Evolutionary conservation across 73 alveolate species (phyloP), one percentile per base, ranked within the genome.

Genomic region (Paramecium caudatum): DNA sequence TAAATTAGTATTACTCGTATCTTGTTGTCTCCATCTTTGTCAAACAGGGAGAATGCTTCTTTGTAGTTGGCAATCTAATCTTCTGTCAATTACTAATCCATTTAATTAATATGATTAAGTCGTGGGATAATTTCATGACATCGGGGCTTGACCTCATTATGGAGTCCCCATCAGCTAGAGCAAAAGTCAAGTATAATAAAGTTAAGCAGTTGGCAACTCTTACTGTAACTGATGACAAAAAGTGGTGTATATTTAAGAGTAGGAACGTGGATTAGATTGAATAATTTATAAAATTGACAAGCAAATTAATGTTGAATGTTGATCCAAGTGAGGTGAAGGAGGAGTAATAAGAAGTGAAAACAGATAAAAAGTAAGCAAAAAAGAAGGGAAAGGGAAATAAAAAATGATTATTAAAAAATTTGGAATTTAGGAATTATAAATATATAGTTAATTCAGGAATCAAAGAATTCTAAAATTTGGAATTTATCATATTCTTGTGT

Each of bases 31-130:
- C 98, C 97, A 91, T 96, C 99, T 82, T 95, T 93, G 91, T 97
- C 99, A 93, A 97, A 97, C 25, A 97, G 94, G 27, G 97, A 93
- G 90, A 97, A 97, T 3, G 98, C 98, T 82, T 97, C 99, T 83
- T 92, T 96, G 33, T 94, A 86, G 74, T 97, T 98, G 32, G 95
- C 98, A 43, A 92, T 93, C 91, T 97, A 94, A 27, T 96, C 98
- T 63, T 95, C 96, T n/a, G 98, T 93, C 30, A 70, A 70, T 70
- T 43, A 36, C 30, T 70, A 37, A 23, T 39, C 63, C 87, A 39
- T 39, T 36, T 33, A 70, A 33, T 70, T 39, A 25, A 25, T 19
- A 70, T 70, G 61, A 16, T 70, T 19, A 70, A 70, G 39, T 36
- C 87, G 87, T 70, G 87, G 87, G 87, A 70, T 70, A 15, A 16